Conservation (phyloP, 2,329 filamentous ascomycete genomes). For the Sporothrix phasma region DNA sequence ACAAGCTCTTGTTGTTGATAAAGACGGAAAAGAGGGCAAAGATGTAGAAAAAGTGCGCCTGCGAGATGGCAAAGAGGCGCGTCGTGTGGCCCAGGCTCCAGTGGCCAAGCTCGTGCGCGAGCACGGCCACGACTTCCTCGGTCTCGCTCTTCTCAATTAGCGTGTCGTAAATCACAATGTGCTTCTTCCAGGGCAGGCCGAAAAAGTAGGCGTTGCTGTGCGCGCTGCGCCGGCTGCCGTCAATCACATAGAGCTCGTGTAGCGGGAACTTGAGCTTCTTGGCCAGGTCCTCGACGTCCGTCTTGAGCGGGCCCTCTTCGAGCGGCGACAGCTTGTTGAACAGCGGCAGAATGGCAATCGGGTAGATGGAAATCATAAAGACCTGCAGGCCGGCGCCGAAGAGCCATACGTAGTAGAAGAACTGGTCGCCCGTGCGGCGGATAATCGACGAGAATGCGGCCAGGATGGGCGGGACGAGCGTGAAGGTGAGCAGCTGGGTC, state of each 20-base stretch:
- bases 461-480: constrained; percentile 76
- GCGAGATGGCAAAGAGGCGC: constrained; percentile 75
- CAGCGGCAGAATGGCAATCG: constrained; percentile 82
- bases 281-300: constrained; percentile 74
- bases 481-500: constrained; percentile 69
- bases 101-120: constrained; percentile 93
- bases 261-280: constrained; percentile 82
- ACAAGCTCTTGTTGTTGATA: constrained; percentile 88
- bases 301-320: constrained; percentile 77
- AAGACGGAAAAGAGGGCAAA: constrained; percentile 96
- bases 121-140: constrained; percentile 85
- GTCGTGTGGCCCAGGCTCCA: constrained; percentile 96
- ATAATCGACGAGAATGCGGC: constrained; percentile 90
- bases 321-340: constrained; percentile 98
- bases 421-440: constrained; percentile 82
- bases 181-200: constrained; percentile 97
- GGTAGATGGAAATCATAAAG: constrained; percentile 93
- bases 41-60: constrained; percentile 93
- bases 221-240: constrained; percentile 77
- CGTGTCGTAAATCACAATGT: constrained; percentile 98
- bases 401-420: constrained; percentile 97
- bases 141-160: constrained; percentile 89
- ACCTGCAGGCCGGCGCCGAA: constrained; percentile 85
- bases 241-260: constrained; percentile 87
- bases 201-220: constrained; percentile 93